Evolutionary conservation across 495 filamentous ascomycete genomes (phyloP).

Genomic region (Penicillium angulare): DNA sequence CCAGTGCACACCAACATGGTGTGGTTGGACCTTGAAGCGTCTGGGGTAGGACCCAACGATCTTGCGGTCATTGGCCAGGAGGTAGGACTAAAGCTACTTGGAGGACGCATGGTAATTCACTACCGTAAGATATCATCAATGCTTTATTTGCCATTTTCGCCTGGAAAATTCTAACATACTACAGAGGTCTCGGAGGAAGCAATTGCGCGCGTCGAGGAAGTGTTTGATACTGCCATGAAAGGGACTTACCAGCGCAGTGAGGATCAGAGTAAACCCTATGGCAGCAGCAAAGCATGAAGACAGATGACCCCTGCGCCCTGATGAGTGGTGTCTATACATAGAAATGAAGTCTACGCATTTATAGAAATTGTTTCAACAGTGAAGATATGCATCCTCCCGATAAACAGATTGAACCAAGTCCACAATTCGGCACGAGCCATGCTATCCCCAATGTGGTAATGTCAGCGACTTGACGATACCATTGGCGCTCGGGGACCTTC

Average conservation of each 20-base stretch:
- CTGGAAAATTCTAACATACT: constrained; percentile 23
- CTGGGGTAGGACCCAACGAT: constrained; percentile 43
- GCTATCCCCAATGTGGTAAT: too few relatives aligned
- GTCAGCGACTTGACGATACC: too few relatives aligned
- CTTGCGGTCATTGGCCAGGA: constrained; percentile 37
- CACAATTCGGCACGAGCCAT: too few relatives aligned
- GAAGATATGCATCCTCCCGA: too few relatives aligned
- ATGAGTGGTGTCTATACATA: too few relatives aligned
- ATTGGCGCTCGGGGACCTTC: too few relatives aligned
- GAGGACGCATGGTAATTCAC: constrained; percentile 43
- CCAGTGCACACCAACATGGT: constrained; percentile 85
- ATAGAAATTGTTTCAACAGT: too few relatives aligned
- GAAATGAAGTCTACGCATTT: too few relatives aligned
- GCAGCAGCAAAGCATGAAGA: constrained; percentile 21
- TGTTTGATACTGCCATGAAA: constrained; percentile 39
- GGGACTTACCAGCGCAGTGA: constrained; percentile 36
- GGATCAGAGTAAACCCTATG: constrained; percentile 41
- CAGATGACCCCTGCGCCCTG: too few relatives aligned
- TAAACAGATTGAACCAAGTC: too few relatives aligned
- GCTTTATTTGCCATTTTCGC: background rate
- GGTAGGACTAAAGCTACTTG: constrained; percentile 39
- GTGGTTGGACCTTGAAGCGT: constrained; percentile 73
- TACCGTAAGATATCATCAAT: constrained; percentile 38
- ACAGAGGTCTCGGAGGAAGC: constrained; percentile 48
- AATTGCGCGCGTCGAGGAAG: constrained; percentile 37